Evolutionary conservation across 2,329 filamentous ascomycete genomes (phyloP), one percentile per base, ranked within the genome.

Genomic region (Sarocladium oryzae): DNA sequence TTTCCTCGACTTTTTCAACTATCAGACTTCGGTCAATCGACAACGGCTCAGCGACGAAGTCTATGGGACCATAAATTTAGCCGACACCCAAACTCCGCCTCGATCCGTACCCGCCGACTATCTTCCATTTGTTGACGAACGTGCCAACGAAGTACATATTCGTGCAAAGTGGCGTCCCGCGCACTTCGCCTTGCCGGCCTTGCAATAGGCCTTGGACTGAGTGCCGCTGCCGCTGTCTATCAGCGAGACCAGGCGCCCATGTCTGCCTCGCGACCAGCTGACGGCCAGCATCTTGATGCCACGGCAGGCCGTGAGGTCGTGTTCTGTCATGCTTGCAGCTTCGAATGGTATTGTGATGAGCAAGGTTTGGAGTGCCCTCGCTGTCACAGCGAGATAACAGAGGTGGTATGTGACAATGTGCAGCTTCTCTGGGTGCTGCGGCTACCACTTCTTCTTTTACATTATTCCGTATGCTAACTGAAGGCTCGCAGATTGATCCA

Each of bases 271-370:
- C 57, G 56, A 46, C 51, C 51, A 33, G 53, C 53, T 21, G 58
- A 41, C 40, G 59, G 60, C 33, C 60, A 59, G 38, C 76, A 74
- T 59, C 72, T 83, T 52, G 76, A 79, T 63, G 74, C 75, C 56
- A 69, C 66, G 20, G 60, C 66, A 4, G 70, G 69, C 55, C 75
- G 81, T 56, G 88, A 95, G 63, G 81, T 92, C 56, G 85, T 96
- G 51, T 95, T 79, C 67, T 99, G 93, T 68, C 89, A 97, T 68
- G 71, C 77, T 54, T 97, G 93, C 70, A 66, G 78, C 50, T 71
- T 86, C 56, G 86, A 96, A 66, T 97, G 90, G 89, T 88, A 86
- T 61, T 75, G 81, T 54, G 81, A 88, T 54, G 78, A 86, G 56
- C 75, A 78, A 57, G 84, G 70, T 23, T 69, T 95, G 55, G 72